A percentile compares a stretch with the other conserved stretches of the same genome.
Evolutionary conservation across 805 yeast genomes (phyloP).

Genomic region (Naumovozyma baii): DNA sequence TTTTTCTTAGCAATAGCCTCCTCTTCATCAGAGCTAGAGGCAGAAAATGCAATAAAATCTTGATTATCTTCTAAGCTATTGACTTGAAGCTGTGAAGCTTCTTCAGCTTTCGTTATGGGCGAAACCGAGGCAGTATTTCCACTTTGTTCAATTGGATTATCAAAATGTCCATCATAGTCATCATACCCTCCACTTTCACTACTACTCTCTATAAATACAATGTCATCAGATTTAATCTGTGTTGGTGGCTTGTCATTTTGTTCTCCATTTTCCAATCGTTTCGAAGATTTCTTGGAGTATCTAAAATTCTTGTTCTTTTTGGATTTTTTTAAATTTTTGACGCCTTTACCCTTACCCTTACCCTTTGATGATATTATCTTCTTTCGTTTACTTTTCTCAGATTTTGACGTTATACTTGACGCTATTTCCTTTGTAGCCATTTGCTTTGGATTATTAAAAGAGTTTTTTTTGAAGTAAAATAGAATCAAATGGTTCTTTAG

Average conservation of each 20-base stretch:
- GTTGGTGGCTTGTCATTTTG: not conserved
- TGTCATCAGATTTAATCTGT: not conserved
- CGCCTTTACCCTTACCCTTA: not conserved
- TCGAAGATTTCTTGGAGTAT: slow-evolving; percentile 1
- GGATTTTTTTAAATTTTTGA: not conserved
- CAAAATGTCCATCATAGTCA: slow-evolving; percentile 22
- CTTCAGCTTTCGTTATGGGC: not conserved
- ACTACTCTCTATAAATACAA: slow-evolving; percentile 3
- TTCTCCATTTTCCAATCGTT: not conserved
- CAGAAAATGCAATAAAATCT: slow-evolving; percentile 36
- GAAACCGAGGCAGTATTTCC: slow-evolving; percentile 1
- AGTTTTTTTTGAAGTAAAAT: too few species aligned
- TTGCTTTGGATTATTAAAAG: not conserved
- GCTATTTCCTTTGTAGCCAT: not conserved
- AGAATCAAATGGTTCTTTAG: not conserved
- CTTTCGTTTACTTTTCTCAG: not conserved
- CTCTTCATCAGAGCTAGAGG: slow-evolving; percentile 20
- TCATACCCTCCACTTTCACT: slow-evolving; percentile 16
- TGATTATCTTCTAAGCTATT: slow-evolving; percentile 19
- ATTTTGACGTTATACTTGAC: not conserved
- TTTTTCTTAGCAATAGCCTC: slow-evolving; percentile 1
- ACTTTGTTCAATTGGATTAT: slow-evolving; percentile 16
- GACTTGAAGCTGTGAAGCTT: not conserved
- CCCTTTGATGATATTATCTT: not conserved
- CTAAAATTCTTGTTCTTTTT: slow-evolving; percentile 1